These are phyloP conservation scores for Mucor plumbeus DNA, from an alignment of 371 early-diverging fungal species.

Conservation along the genomic window DNA sequence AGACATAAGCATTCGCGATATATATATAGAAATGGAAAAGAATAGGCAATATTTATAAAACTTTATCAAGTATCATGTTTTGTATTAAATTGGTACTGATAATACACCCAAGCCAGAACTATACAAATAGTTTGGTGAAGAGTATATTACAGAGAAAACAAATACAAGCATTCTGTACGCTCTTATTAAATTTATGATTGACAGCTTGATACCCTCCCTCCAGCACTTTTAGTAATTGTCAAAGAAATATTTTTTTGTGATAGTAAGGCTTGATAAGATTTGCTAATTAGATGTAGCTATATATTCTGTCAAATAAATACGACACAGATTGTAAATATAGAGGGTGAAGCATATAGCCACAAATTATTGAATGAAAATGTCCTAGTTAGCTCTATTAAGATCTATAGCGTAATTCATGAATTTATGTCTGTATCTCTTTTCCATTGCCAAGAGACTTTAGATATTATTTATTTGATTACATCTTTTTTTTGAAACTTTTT, in stretches of 20 bases:
- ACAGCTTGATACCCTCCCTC: neutral
- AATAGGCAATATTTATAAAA: neutral
- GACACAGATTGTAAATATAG: neutral
- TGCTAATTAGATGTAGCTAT: too few species aligned
- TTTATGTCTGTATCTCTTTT: constrained; percentile 18
- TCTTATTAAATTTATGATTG: neutral
- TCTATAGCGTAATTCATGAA: constrained; percentile 19
- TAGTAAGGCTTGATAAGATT: neutral
- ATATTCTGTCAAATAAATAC: too few species aligned
- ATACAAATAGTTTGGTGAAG: constrained; percentile 1
- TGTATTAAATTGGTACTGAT: constrained; percentile 16
- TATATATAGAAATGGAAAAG: constrained; percentile 13
- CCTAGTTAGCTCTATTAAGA: neutral
- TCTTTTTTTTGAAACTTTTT: too few species aligned
- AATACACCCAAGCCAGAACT: neutral
- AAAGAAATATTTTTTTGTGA: constrained; percentile 13
- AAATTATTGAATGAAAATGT: constrained; percentile 22
- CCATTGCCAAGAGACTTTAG: constrained; percentile 1
- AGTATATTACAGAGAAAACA: neutral
- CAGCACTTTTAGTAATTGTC: constrained; percentile 19
- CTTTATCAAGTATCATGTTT: constrained; percentile 4
- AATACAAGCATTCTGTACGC: too few species aligned
- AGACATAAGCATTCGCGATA: neutral
- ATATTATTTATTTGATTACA: constrained; percentile 1
- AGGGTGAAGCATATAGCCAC: constrained; percentile 17